Percentiles rank a stretch among this genome's conserved stretches.
Conservation (phyloP, 1,284 basidiomycete genomes). For the Malassezia restricta region DNA sequence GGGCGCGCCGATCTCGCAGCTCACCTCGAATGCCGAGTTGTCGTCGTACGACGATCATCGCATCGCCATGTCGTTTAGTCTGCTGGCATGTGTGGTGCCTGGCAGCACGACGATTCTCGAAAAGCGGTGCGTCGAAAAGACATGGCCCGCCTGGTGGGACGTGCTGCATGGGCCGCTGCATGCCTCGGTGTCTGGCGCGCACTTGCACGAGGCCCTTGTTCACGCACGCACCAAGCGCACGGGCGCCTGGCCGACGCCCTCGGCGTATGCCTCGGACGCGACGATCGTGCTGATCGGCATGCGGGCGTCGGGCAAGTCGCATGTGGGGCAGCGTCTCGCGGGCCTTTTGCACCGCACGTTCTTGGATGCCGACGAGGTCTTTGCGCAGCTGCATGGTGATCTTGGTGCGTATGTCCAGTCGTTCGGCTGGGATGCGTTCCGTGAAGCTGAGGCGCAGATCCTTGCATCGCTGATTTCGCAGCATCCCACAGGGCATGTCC, state of each 20-base stretch:
- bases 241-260: conserved; percentile 1
- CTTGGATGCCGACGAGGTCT: conserved; percentile 75
- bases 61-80: conserved; percentile 95
- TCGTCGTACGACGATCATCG: conserved; percentile 98
- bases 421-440: conserved; percentile 68
- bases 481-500: conserved; percentile 47
- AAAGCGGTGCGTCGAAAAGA: conserved; percentile 97
- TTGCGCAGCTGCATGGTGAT: conserved; percentile 55
- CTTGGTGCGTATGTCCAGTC: conserved; percentile 61
- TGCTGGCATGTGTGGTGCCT: conserved; percentile 61
- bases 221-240: conserved; percentile 23
- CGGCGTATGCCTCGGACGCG: conserved; percentile 50
- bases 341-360: conserved; percentile 63
- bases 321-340: conserved; percentile 69
- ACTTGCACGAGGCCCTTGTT: conserved; percentile 15
- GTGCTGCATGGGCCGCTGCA: conserved; percentile 93
- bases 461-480: conserved; percentile 44
- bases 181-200: conserved; percentile 65
- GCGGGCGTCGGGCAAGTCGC: conserved; percentile 92
- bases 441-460: conserved; percentile 48
- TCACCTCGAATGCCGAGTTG: conserved; percentile 57
- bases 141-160: conserved; percentile 99
- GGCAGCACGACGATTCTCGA: conserved; percentile 74
- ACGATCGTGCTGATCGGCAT: conserved; percentile 83
- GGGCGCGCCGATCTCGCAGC: conserved; percentile 57